Percentiles rank a stretch among this genome's conserved stretches.
phyloP scores from a whole-genome alignment of 2,329 filamentous ascomycete genomes.

The Penicillium vulpinum region DNA sequence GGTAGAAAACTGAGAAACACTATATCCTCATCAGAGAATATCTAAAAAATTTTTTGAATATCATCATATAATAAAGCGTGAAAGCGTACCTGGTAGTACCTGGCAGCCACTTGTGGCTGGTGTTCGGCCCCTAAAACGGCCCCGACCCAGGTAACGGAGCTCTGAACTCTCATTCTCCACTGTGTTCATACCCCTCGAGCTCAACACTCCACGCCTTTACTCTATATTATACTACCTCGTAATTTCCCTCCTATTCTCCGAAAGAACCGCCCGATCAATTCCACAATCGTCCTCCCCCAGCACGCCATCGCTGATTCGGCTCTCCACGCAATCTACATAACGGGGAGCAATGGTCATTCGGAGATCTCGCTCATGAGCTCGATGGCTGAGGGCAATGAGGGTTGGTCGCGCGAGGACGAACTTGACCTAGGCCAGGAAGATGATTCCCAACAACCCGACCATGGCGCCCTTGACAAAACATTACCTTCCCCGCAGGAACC shows the following conservation, averaged over 20 bases:
- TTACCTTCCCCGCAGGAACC: constrained; percentile 19
- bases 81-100: constrained; percentile 3
- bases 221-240: background rate
- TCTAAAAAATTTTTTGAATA: background rate
- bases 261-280: background rate
- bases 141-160: constrained; percentile 9
- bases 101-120: constrained; percentile 13
- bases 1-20: background rate
- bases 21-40: background rate
- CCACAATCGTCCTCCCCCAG: background rate
- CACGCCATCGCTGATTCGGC: constrained; percentile 8
- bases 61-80: background rate
- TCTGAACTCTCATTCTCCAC: constrained; percentile 10
- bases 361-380: constrained; percentile 65
- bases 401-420: constrained; percentile 60
- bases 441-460: constrained; percentile 31
- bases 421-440: constrained; percentile 47
- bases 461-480: constrained; percentile 28
- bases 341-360: constrained; percentile 55
- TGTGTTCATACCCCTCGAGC: constrained; percentile 8
- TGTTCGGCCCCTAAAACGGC: constrained; percentile 8
- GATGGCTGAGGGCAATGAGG: constrained; percentile 62
- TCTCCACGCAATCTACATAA: constrained; percentile 10
- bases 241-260: background rate
- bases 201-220: background rate